Evolutionary conservation across 306 rosid species (phyloP).

Genomic region (Glycine soja): DNA sequence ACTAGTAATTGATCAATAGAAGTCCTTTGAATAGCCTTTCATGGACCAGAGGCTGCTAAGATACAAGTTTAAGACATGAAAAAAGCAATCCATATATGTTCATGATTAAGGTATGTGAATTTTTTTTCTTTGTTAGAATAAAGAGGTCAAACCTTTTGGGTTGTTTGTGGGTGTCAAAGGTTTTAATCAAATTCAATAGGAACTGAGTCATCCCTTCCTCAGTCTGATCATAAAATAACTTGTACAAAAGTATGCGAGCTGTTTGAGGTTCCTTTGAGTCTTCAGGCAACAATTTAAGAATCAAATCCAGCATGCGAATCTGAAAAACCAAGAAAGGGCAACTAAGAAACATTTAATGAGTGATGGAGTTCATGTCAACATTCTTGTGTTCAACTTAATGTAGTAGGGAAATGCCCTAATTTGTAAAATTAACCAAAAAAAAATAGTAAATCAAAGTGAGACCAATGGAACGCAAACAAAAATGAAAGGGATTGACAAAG

Average conservation of each 20-base stretch:
- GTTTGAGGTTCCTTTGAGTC: conserved; percentile 87
- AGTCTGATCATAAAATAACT: conserved; percentile 95
- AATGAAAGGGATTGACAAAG: conserved; percentile 13
- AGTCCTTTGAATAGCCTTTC: conserved; percentile 27
- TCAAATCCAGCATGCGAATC: conserved; percentile 91
- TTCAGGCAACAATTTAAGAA: conserved; percentile 75
- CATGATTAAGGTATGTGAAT: conserved; percentile 14
- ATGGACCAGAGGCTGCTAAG: background rate
- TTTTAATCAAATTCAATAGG: conserved; percentile 74
- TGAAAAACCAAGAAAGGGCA: conserved; percentile 56
- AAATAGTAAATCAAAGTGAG: conserved; percentile 34
- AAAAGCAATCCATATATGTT: background rate
- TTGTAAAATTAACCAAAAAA: conserved; percentile 17
- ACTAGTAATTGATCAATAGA: conserved; percentile 11
- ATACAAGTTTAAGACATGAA: conserved; percentile 1
- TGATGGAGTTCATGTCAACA: conserved; percentile 17
- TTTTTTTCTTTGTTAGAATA: conserved; percentile 16
- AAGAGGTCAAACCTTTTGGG: conserved; percentile 74
- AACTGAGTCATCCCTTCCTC: conserved; percentile 95
- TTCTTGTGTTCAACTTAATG: conserved; percentile 22
- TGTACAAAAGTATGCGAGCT: conserved; percentile 90
- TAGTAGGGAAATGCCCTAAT: conserved; percentile 10
- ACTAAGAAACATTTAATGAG: conserved; percentile 47
- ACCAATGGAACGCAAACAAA: conserved; percentile 28
- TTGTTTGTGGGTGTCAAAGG: conserved; percentile 83